Evolutionary conservation across 371 early-diverging fungal species (phyloP), one percentile per base, ranked within the genome.

Genomic region (Mortierella sp.): DNA sequence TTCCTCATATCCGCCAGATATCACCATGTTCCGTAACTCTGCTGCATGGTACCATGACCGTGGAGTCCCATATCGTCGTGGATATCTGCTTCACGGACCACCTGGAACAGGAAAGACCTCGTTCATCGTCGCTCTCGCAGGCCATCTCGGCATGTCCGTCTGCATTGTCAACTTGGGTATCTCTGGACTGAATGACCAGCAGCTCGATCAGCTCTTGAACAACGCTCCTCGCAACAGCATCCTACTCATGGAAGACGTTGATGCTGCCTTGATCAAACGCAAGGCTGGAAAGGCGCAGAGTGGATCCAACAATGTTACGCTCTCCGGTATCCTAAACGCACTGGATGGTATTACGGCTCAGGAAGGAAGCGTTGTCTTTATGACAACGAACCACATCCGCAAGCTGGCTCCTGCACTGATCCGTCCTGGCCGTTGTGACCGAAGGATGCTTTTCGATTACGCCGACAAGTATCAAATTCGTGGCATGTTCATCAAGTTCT

Each of bases 101-200:
- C 95, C 94, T 0, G 95, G 96, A 19, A 93, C 94, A 1, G 96
- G 96, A 53, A 96, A 94, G 76, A 94, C 94, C 10, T 86, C 89
- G 6, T 88, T 96, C 24, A 87, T 94, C 44, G 86, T 91, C 62
- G 95, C 95, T 29, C 86, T 96, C 49, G 89, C 92, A 71, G 89
- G 85, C 29, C 83, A 81, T 31, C 84, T 84, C 78, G 84, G 81
- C 73, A 89, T 86, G 71, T 90, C 90, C 79, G 81, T 92, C 21
- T 94, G 86, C 83, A 90, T 86, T 81, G 87, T 89, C 79, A 93
- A 85, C 80, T 83, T 86, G 73, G 85, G 85, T 60, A 86, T 87
- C 54, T 81, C 88, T 77, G 73, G 81, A 27, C 63, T 83, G 80
- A 84, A 85, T 72, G 88, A 93, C 81, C 82, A 85, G 44, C 85